Evolutionary conservation across 164 flowering plant genomes (phyloP).

Genomic region (Chimonanthus praecox): DNA sequence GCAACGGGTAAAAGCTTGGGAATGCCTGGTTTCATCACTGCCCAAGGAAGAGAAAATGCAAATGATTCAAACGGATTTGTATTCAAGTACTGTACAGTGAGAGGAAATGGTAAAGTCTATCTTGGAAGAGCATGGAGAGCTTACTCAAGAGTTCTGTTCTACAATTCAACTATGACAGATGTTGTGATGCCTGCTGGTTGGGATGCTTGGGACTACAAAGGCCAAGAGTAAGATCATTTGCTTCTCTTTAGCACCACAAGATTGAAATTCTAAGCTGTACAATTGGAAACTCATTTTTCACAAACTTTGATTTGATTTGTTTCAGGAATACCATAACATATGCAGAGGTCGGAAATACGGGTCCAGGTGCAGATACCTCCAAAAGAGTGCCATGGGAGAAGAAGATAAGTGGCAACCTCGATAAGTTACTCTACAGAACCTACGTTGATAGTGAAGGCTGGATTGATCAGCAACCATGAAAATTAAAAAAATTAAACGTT

Average conservation of each 20-base stretch:
- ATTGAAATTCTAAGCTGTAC: no score
- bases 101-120: conserved; percentile 17
- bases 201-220: conserved; percentile 15
- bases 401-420: neutral
- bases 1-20: neutral
- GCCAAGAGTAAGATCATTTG: conserved; percentile 5
- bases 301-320: no score
- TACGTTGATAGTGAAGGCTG: neutral
- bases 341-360: neutral
- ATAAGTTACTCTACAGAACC: neutral
- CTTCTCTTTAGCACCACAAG: neutral
- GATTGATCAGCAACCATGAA: neutral
- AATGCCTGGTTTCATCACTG: conserved; percentile 2
- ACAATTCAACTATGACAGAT: conserved; percentile 13
- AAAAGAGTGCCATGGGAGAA: neutral
- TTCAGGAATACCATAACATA: neutral
- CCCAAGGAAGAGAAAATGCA: conserved; percentile 3
- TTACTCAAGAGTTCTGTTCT: conserved; percentile 23
- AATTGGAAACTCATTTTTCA: no score
- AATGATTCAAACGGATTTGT: conserved; percentile 19
- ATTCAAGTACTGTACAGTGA: conserved; percentile 21
- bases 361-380: neutral
- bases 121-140: conserved; percentile 29
- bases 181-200: conserved; percentile 30
- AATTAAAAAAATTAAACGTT: no score